Evolutionary conservation across 192 early-diverging fungal species (phyloP), one percentile per base, ranked within the genome.

Genomic region (Coemansia sp.): DNA sequence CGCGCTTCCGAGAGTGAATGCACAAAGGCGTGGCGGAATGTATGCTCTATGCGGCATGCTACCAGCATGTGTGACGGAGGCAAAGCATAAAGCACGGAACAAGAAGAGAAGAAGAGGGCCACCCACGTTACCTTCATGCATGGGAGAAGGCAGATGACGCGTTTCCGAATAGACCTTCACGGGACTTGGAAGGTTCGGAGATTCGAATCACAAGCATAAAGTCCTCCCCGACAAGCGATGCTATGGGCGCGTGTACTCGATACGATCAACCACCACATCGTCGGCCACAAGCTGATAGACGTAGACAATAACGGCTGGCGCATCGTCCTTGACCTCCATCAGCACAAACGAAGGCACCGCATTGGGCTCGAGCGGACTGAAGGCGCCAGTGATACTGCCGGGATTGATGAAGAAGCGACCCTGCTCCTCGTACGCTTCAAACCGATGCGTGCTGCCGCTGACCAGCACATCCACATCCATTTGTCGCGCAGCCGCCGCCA

Each of bases 401-500:
- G 97, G 97, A 73, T 98, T 95, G 39, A 97, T 87, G 75, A 93
- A 99, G 66, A 96, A 95, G 71, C 91, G 83, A 13, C 94, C 94
- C 40, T 98, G 92, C 61, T 89, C 79, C 77, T 98, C 97, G 80
- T 89, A 95, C 32, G 94, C 94, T 68, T 94, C 92, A 60, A 98
- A 97, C 48, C 86, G 75, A 77, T 98, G 95, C 5, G 94, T 95
- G 49, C 94, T 89, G 7, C 96, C 96, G 3, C 87, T 86, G 7
- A 99, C 84, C 43, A 99, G 66, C 19, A 99, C 87, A 65, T 99
- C 97, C 32, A 94, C 95, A 46, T 95, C 91, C 86, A 97, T 90
- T 69, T 93, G 90, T 48, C 96, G 78, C 19, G 95, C 97, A 8
- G 90, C 84, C 8, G 89, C 87, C 21, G 87, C 88, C 59, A 94